A percentile compares a stretch with the other conserved stretches of the same genome.
phyloP scores from a whole-genome alignment of 345 rosid genomes.

The Citrus reticulata region DNA sequence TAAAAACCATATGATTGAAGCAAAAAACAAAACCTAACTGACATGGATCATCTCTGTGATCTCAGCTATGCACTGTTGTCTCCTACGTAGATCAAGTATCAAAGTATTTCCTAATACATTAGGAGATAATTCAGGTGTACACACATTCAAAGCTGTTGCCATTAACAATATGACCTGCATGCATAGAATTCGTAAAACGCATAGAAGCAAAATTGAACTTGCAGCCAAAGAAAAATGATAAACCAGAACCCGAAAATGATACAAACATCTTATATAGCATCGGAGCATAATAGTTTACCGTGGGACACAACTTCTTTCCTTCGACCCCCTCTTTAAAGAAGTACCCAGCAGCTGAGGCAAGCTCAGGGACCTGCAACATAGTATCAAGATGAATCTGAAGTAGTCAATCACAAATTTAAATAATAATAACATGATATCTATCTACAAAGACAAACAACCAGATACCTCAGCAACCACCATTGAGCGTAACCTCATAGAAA shows the following conservation, averaged over 20 bases:
- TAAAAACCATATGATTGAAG: not conserved
- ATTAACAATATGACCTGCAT: constrained; percentile 71
- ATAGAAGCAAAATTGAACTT: not conserved
- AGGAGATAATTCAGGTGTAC: constrained; percentile 31
- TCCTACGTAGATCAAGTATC: constrained; percentile 56
- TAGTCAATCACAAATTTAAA: no score
- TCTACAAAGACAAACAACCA: constrained; percentile 2
- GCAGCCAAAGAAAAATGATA: not conserved
- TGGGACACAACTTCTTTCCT: constrained; percentile 92
- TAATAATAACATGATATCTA: not conserved
- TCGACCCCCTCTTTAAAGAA: constrained; percentile 88
- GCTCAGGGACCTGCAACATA: constrained; percentile 78
- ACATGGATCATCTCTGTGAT: constrained; percentile 97
- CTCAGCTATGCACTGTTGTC: constrained; percentile 78
- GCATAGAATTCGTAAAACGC: not conserved
- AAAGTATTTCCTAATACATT: constrained; percentile 22
- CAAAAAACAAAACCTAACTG: constrained; percentile 17
- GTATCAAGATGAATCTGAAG: constrained; percentile 9
- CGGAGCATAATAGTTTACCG: constrained; percentile 42
- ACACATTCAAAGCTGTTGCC: constrained; percentile 71
- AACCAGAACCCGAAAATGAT: not conserved
- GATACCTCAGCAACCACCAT: constrained; percentile 89
- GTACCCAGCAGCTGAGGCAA: constrained; percentile 91
- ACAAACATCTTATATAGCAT: not conserved
- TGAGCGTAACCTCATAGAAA: constrained; percentile 61